Evolutionary conservation across 192 early-diverging fungal genomes (phyloP), one percentile per base, ranked within the genome.

Genomic region (Chytriomyces sp.): DNA sequence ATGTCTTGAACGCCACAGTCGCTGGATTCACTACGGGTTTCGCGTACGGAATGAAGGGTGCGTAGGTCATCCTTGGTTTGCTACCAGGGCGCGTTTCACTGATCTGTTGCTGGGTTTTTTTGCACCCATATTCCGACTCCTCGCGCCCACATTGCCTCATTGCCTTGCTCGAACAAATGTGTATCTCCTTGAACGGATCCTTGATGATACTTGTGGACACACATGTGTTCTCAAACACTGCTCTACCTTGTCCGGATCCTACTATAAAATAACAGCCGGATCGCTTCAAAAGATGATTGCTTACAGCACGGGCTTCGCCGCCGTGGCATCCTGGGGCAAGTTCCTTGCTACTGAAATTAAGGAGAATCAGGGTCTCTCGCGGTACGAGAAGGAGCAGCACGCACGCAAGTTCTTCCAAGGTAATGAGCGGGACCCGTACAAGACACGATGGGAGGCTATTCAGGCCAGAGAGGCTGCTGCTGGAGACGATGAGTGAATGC

Each of bases 1-100:
- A 74, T 39, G 39, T 66, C 37, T 74, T 41, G 61, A 74, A 74
- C 73, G 73, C 73, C 14, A 52, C 73, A 5, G 32, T 38, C 32
- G 60, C 73, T 28, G 73, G 73, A 39, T 66, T 74, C 31, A 40
- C 39, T 25, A 31, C 73, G 26, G 73, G 73, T 56, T 38, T 66
- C 12, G 61, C 39, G 31, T 33, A 36, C 38, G 73, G 73, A 26
- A 55, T 55, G 53, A 41, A 55, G 3, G 39, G 73, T 65, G 30
- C 31, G 52, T 37, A 30, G 32, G n/a, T 61, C 59, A 37, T 25
- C 30, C 38, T 17, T 17, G 17, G 31, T 62, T 62, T 57, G 8
- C 26, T 14, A 57, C 26, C 55, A 14, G 55, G 12, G 6, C 25
- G n/a, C 55, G 14, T 25, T 56, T 8, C 54, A 25, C 12, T 28